These are phyloP conservation scores for Fusarium tanahbumbuense DNA, from an alignment of 2,329 filamentous ascomycete genomes.

Conservation along the genomic window DNA sequence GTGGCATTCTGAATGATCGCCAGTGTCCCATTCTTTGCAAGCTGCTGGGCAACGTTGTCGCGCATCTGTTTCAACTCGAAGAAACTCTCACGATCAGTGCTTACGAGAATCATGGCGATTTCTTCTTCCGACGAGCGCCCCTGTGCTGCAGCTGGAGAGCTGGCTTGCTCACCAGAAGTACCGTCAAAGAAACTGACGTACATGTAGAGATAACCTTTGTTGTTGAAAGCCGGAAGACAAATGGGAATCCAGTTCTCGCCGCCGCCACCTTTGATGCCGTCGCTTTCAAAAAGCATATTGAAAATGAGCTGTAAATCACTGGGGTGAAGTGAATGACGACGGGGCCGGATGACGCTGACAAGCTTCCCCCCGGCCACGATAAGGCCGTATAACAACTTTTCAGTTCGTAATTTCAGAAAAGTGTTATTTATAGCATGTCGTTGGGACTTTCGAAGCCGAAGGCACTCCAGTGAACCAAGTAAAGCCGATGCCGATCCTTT, in stretches of 20 bases:
- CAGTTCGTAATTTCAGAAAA: constrained; percentile 80
- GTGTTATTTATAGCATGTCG: constrained; percentile 87
- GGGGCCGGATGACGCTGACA: constrained; percentile 93
- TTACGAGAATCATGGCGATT: constrained; percentile 93
- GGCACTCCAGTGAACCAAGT: constrained; percentile 89
- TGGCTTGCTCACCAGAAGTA: constrained; percentile 55
- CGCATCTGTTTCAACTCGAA: constrained; percentile 84
- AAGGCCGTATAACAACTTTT: constrained; percentile 88
- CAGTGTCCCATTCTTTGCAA: constrained; percentile 81
- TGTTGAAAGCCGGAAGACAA: constrained; percentile 97
- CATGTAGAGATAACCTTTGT: constrained; percentile 96
- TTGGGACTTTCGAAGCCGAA: constrained; percentile 91
- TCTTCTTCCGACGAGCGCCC: constrained; percentile 76
- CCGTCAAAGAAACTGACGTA: constrained; percentile 94
- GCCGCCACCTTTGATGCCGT: constrained; percentile 86
- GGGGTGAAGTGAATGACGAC: constrained; percentile 94
- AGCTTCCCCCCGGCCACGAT: constrained; percentile 92
- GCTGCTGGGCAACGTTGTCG: constrained; percentile 71
- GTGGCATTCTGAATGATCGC: constrained; percentile 79
- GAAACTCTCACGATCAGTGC: constrained; percentile 92
- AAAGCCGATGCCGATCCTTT: constrained; percentile 89
- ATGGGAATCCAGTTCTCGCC: constrained; percentile 98
- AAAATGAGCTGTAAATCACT: constrained; percentile 97
- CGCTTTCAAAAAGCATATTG: constrained; percentile 98
- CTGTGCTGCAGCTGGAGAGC: constrained; percentile 68